Conservation (phyloP, 2,329 filamentous ascomycete species). For the Neofusicoccum sp. region DNA sequence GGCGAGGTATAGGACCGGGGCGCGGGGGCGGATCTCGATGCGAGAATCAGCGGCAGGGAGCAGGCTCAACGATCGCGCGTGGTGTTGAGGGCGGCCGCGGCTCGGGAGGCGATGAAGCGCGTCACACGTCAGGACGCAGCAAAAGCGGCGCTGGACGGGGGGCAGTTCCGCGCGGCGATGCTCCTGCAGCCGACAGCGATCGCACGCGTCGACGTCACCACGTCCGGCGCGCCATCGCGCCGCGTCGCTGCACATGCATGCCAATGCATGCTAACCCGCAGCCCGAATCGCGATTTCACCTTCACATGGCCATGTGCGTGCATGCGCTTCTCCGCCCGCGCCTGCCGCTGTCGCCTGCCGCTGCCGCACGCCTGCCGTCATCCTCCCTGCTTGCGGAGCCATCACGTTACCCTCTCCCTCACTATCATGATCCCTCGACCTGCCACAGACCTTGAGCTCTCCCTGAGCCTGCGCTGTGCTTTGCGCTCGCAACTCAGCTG, state of each 20-base stretch:
- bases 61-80: constrained; percentile 6
- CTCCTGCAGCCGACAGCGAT: neutral
- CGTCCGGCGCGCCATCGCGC: too few species aligned
- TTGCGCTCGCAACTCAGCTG: neutral
- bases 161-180: neutral
- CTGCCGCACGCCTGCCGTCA: neutral
- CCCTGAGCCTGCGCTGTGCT: neutral
- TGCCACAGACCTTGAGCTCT: neutral
- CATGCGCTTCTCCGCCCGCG: neutral
- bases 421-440: neutral
- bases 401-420: constrained; percentile 5
- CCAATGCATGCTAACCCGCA: too few species aligned
- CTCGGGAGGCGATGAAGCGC: too few species aligned
- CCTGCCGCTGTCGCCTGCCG: neutral
- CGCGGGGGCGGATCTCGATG: neutral
- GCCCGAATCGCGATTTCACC: neutral
- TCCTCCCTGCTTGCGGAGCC: neutral
- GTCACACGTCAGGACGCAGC: neutral
- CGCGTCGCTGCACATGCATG: too few species aligned
- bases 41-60: neutral
- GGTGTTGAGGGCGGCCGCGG: constrained; percentile 2
- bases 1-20: neutral
- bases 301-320: neutral
- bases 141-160: constrained; percentile 5
- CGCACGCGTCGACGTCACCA: too few species aligned